Evolutionary conservation across 805 yeast genomes (phyloP).

Genomic region (Cephaloascus albidus): DNA sequence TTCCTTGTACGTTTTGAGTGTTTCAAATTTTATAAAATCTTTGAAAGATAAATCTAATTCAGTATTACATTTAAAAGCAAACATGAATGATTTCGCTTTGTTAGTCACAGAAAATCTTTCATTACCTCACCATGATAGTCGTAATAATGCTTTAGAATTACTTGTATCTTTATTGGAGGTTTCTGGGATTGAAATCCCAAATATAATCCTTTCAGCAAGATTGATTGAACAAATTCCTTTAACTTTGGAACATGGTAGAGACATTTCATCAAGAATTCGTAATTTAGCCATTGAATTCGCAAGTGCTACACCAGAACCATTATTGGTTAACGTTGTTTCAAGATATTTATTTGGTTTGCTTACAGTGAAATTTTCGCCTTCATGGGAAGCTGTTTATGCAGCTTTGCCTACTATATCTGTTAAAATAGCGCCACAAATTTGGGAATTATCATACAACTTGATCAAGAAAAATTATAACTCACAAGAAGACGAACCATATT

Average conservation of each 20-base stretch:
- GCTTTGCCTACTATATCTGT: conserved; percentile 38
- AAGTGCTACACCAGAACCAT: conserved; percentile 10
- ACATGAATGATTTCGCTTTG: conserved; percentile 6
- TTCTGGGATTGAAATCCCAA: conserved; percentile 19
- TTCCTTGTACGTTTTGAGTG: conserved; percentile 23
- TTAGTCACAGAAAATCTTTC: conserved; percentile 17
- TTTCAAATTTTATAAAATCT: conserved; percentile 14
- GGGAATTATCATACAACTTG: conserved; percentile 42
- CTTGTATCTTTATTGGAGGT: conserved; percentile 20
- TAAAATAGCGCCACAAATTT: conserved; percentile 34
- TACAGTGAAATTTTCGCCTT: conserved; percentile 70
- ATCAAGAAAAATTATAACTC: conserved; percentile 11
- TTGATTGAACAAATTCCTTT: conserved; percentile 68
- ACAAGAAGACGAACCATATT: conserved; percentile 7
- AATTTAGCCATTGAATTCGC: conserved; percentile 37
- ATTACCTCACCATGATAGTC: conserved; percentile 39
- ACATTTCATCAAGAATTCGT: conserved; percentile 61
- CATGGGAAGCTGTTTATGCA: conserved; percentile 72
- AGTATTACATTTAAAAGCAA: conserved; percentile 5
- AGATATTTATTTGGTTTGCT: conserved; percentile 48
- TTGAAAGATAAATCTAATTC: conserved; percentile 2
- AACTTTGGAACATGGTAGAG: conserved; percentile 63
- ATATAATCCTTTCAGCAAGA: conserved; percentile 38
- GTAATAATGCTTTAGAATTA: conserved; percentile 43
- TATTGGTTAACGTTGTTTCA: conserved; percentile 34